These are phyloP conservation scores for Saccharata proteae DNA, from an alignment of 2,329 filamentous ascomycete genomes.

Conservation along the genomic window DNA sequence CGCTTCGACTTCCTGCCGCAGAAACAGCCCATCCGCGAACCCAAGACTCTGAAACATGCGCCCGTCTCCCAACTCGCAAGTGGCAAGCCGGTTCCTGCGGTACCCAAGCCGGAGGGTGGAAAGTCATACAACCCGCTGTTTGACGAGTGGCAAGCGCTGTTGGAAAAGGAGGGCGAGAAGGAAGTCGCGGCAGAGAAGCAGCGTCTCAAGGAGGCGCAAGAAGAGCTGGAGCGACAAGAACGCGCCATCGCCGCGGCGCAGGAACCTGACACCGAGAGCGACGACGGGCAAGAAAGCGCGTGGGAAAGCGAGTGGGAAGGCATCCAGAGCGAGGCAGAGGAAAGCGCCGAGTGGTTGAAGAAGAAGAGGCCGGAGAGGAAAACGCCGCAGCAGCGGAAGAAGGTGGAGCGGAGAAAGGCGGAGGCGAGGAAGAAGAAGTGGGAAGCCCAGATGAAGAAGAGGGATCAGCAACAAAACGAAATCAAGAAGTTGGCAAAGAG, in stretches of 20 bases:
- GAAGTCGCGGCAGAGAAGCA: conserved; percentile 69
- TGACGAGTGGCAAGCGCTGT: conserved; percentile 68
- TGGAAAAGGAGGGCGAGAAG: conserved; percentile 63
- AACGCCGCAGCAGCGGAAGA: conserved; percentile 76
- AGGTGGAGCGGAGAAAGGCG: conserved; percentile 76
- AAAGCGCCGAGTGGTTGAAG: conserved; percentile 49
- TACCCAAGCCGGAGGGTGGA: conserved; percentile 66
- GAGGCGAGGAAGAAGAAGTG: conserved; percentile 66
- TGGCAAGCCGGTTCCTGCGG: conserved; percentile 67
- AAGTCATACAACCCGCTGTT: conserved; percentile 90
- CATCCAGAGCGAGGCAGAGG: conserved; percentile 31
- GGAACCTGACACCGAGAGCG: conserved; percentile 59
- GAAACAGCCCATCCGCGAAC: conserved; percentile 54
- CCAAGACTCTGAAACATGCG: conserved; percentile 60
- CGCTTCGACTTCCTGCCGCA: conserved; percentile 56
- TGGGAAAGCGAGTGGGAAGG: conserved; percentile 78
- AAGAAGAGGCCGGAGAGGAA: conserved; percentile 74
- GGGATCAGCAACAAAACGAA: conserved; percentile 57
- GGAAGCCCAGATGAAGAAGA: conserved; percentile 61
- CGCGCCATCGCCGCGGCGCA: conserved; percentile 61
- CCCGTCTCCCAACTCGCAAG: conserved; percentile 73
- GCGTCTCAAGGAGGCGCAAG: conserved; percentile 54
- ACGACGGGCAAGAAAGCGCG: conserved; percentile 84
- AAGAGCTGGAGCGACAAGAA: conserved; percentile 55
- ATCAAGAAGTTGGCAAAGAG: conserved; percentile 60